These are phyloP conservation scores for Penicillium olsonii DNA, from an alignment of 2,329 filamentous ascomycete species.

Conservation along the genomic window DNA sequence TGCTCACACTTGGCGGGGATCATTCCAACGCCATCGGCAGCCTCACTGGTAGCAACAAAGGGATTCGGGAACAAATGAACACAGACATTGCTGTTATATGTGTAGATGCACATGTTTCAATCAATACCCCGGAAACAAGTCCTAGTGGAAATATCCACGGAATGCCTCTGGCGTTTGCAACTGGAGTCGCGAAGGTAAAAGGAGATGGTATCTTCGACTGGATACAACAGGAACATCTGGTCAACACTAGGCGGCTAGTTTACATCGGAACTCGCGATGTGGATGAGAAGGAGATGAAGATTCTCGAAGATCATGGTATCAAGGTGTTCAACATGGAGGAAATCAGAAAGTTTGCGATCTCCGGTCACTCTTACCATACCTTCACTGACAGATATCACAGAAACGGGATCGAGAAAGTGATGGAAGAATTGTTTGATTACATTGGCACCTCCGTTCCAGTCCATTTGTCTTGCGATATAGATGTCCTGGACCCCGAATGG, in stretches of 20 bases:
- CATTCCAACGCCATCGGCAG: too few species aligned
- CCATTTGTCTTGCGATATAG: not conserved
- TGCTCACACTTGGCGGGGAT: too few species aligned
- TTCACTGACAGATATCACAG: too few species aligned
- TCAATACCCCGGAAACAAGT: not conserved
- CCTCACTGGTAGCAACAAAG: too few species aligned
- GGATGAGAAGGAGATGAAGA: not conserved
- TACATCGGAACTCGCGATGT: not conserved
- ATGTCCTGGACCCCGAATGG: conserved; percentile 1
- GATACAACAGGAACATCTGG: not conserved
- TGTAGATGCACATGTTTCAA: conserved; percentile 2
- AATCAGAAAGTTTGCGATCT: not conserved
- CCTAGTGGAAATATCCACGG: conserved; percentile 2
- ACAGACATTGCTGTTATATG: too few species aligned
- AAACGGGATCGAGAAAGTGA: too few species aligned
- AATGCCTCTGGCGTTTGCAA: conserved; percentile 3
- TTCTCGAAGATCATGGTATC: not conserved
- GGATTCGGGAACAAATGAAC: too few species aligned
- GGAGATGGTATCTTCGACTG: conserved; percentile 2
- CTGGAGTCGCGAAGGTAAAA: not conserved
- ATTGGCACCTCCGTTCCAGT: not conserved
- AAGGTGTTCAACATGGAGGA: conserved; percentile 1
- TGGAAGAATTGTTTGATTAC: too few species aligned
- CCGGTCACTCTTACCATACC: too few species aligned
- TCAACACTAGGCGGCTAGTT: not conserved